A percentile compares a stretch with the other conserved stretches of the same genome.
phyloP scores from a whole-genome alignment of 495 filamentous ascomycete species.

The Aspergillus sclerotiicarbonarius region DNA sequence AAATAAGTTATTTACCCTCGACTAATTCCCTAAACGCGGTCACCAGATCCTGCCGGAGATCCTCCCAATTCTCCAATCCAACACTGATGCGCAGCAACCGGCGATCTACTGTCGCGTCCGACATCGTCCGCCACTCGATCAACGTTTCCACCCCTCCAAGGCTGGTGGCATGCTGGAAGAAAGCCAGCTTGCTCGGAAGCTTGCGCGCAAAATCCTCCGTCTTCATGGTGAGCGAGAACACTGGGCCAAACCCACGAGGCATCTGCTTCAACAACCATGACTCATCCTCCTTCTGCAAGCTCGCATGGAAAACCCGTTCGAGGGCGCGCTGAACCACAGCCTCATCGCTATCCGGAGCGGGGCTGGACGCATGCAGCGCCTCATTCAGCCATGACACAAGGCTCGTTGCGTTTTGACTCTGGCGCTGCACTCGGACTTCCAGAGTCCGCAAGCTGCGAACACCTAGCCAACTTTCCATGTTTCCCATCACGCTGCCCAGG shows the following conservation, averaged over 20 bases:
- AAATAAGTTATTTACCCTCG: conserved; percentile 10
- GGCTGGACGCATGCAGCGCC: conserved; percentile 34
- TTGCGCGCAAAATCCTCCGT: conserved; percentile 56
- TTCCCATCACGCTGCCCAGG: conserved; percentile 86
- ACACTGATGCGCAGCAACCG: conserved; percentile 77
- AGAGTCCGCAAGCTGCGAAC: conserved; percentile 82
- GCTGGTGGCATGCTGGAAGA: conserved; percentile 95
- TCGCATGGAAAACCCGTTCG: conserved; percentile 68
- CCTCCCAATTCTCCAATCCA: conserved; percentile 84
- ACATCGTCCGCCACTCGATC: conserved; percentile 73
- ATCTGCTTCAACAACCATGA: conserved; percentile 84
- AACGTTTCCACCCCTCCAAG: conserved; percentile 91
- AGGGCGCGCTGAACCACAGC: conserved; percentile 53
- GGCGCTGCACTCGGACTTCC: conserved; percentile 73
- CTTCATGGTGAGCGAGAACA: conserved; percentile 73
- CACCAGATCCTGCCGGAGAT: conserved; percentile 73
- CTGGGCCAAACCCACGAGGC: conserved; percentile 86
- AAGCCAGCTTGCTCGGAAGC: conserved; percentile 71
- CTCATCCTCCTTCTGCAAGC: conserved; percentile 62
- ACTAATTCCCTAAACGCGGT: conserved; percentile 54
- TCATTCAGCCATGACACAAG: conserved; percentile 70
- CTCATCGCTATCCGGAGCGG: conserved; percentile 33
- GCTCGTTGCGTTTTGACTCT: conserved; percentile 63
- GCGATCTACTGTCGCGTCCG: conserved; percentile 68
- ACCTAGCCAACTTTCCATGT: conserved; percentile 88